A percentile compares a stretch with the other conserved stretches of the same genome.
These are phyloP conservation scores for Eragrostis nindensis DNA, from an alignment of 176 grass and related monocot species.

Conservation along the genomic window DNA sequence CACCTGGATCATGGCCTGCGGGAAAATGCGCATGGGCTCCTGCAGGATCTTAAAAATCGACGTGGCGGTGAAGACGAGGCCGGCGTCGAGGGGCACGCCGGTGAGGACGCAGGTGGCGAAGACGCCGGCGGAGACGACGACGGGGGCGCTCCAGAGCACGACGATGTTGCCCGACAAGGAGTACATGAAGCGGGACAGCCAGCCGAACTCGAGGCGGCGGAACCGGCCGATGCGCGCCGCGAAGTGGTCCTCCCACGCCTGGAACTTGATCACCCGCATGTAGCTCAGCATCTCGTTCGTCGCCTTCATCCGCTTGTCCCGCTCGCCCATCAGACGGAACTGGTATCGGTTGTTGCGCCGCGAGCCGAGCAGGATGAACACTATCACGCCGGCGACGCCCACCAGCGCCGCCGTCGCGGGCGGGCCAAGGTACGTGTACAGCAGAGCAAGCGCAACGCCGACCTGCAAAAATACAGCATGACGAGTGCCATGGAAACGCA, in stretches of 20 bases:
- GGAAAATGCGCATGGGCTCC: constrained; percentile 95
- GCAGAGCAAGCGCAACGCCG: constrained; percentile 58
- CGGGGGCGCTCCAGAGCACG: constrained; percentile 83
- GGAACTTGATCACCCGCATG: constrained; percentile 99
- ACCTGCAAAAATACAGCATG: constrained; percentile 48
- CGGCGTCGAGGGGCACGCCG: constrained; percentile 65
- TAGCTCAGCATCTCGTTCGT: constrained; percentile 96
- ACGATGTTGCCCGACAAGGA: constrained; percentile 79
- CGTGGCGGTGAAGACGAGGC: constrained; percentile 93
- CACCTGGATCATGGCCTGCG: constrained; percentile 88
- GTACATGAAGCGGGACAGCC: constrained; percentile 95
- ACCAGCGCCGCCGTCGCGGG: constrained; percentile 75
- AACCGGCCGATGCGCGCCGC: constrained; percentile 60
- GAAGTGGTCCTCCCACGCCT: constrained; percentile 96
- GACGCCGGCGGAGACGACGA: constrained; percentile 61
- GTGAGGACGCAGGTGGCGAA: constrained; percentile 68
- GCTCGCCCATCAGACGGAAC: constrained; percentile 78
- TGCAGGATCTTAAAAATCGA: constrained; percentile 86
- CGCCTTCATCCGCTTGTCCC: constrained; percentile 93
- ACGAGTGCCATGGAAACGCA: too few species aligned
- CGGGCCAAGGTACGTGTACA: constrained; percentile 83
- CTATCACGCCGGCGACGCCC: constrained; percentile 61
- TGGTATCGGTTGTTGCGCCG: constrained; percentile 93
- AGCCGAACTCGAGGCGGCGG: constrained; percentile 71
- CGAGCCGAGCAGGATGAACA: constrained; percentile 67